A percentile compares a stretch with the other conserved stretches of the same genome.
Evolutionary conservation across 176 grass and related monocot genomes (phyloP).

Genomic region (Panicum miliaceum): DNA sequence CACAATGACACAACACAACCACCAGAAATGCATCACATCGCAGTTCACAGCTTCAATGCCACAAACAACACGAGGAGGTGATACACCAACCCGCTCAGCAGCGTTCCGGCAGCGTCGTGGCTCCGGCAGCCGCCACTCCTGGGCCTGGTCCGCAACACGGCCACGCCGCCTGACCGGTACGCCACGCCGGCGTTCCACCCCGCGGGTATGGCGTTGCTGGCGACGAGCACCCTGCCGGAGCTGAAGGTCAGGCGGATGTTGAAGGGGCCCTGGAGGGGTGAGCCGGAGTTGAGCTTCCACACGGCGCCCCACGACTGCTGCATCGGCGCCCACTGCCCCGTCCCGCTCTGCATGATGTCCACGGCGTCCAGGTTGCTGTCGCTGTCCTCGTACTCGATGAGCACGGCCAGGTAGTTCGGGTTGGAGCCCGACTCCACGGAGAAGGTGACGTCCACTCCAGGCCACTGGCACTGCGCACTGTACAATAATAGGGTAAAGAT

Average conservation of each 20-base stretch:
- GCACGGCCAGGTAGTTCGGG: conserved; percentile 79
- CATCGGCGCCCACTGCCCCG: conserved; percentile 49
- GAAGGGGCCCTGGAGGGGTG: conserved; percentile 52
- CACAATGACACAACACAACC: background rate
- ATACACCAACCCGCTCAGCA: conserved; percentile 6
- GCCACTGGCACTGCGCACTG: conserved; percentile 41
- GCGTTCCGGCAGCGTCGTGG: background rate
- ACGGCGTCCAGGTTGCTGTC: conserved; percentile 71
- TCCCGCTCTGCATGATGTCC: conserved; percentile 35
- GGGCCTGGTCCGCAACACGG: conserved; percentile 7
- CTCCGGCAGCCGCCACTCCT: background rate
- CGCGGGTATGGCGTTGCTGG: conserved; percentile 48
- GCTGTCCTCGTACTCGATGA: conserved; percentile 69
- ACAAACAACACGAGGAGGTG: conserved; percentile 20
- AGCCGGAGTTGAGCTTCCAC: conserved; percentile 56
- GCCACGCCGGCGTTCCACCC: conserved; percentile 50
- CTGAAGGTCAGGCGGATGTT: conserved; percentile 50
- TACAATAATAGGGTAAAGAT: background rate
- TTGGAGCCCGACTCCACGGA: conserved; percentile 73
- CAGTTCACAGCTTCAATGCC: conserved; percentile 1
- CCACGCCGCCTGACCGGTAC: conserved; percentile 52
- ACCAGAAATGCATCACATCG: background rate
- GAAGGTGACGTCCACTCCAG: conserved; percentile 65
- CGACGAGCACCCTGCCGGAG: conserved; percentile 53
- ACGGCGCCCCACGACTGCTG: conserved; percentile 70